Percentiles rank a stretch among this genome's conserved stretches.
Conservation (phyloP, 768 basidiomycete genomes). For the Tricholoma flavovirens region DNA sequence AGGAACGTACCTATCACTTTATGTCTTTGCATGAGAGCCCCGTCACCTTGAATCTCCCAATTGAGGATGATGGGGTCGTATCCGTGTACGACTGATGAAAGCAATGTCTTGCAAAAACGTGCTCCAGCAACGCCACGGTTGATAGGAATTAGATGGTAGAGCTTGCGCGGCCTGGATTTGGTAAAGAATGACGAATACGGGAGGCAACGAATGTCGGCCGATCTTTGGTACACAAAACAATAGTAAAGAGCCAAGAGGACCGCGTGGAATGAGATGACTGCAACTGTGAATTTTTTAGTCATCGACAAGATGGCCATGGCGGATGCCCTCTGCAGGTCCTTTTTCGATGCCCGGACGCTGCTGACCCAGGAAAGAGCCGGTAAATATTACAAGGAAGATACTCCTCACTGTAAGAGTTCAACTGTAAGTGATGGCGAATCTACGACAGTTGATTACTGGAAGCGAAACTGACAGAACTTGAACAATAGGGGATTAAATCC, state of each 20-base stretch:
- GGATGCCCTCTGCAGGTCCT: too few species aligned
- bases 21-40: background rate
- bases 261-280: background rate
- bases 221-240: background rate
- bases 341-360: too few species aligned
- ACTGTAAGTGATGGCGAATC: too few species aligned
- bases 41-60: background rate
- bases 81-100: background rate
- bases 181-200: background rate
- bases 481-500: too few species aligned
- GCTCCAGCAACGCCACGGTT: background rate
- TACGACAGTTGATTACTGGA: too few species aligned
- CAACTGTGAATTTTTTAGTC: background rate
- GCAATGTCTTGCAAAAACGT: background rate
- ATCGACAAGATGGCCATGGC: background rate
- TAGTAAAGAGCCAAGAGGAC: background rate
- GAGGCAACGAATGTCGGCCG: background rate
- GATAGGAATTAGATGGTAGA: background rate
- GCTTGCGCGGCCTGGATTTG: background rate
- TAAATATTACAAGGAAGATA: too few species aligned
- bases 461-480: too few species aligned
- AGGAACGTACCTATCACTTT: background rate
- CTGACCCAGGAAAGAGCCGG: too few species aligned
- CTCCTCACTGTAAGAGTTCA: too few species aligned
- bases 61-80: background rate